phyloP scores from a whole-genome alignment of 306 rosid genomes.

The Amphicarpaea edgeworthii region DNA sequence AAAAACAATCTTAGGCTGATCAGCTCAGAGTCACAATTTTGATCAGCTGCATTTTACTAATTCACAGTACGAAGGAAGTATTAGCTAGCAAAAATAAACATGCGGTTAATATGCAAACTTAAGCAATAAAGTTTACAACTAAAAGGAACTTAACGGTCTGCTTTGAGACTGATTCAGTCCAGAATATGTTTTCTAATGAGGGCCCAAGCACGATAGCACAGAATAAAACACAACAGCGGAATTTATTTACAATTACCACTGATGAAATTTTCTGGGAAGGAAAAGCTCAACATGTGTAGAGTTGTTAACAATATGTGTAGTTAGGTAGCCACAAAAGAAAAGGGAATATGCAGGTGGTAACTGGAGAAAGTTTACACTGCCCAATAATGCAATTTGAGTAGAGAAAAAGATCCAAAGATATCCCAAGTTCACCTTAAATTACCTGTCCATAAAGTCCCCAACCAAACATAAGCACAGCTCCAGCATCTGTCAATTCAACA shows the following conservation, averaged over 20 bases:
- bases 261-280: conserved; percentile 2
- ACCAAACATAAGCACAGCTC: conserved; percentile 88
- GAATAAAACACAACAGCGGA: neutral
- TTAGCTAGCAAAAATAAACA: conserved; percentile 29
- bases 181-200: conserved; percentile 24
- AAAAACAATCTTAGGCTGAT: neutral
- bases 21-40: conserved; percentile 2
- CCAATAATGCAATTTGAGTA: conserved; percentile 30
- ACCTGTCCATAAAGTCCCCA: conserved; percentile 99
- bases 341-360: neutral
- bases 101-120: conserved; percentile 15
- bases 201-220: conserved; percentile 35
- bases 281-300: neutral
- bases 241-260: conserved; percentile 29
- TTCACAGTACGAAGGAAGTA: conserved; percentile 24
- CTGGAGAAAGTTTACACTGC: conserved; percentile 7
- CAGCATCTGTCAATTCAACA: conserved; percentile 71
- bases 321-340: conserved; percentile 4
- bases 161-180: conserved; percentile 16
- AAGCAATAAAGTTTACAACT: conserved; percentile 34
- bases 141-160: conserved; percentile 22
- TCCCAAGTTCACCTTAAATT: conserved; percentile 49
- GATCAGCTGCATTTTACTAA: neutral
- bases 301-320: conserved; percentile 6
- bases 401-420: conserved; percentile 22